A percentile compares a stretch with the other conserved stretches of the same genome.
Evolutionary conservation across 352 stramenopile species (phyloP).

Genomic region (Phytophthora litchii): DNA sequence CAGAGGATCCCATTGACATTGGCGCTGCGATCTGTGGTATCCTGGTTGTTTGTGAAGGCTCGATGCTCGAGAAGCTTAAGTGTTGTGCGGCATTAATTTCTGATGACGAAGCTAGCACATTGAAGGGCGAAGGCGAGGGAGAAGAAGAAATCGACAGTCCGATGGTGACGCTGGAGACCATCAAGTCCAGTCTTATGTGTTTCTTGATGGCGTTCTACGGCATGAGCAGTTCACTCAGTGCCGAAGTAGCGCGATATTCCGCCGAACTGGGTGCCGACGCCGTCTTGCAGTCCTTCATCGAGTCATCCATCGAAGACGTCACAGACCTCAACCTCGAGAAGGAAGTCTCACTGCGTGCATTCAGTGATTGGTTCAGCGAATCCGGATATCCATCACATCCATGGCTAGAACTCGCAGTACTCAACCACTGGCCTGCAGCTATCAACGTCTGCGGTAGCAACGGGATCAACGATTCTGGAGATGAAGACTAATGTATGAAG

Average conservation of each 20-base stretch:
- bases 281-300: constrained; percentile 67
- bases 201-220: constrained; percentile 88
- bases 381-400: constrained; percentile 64
- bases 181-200: constrained; percentile 70
- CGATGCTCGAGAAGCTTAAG: constrained; percentile 61
- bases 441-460: constrained; percentile 72
- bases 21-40: constrained; percentile 62
- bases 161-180: constrained; percentile 57
- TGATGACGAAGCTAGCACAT: constrained; percentile 32
- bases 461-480: constrained; percentile 35
- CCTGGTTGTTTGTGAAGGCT: constrained; percentile 71
- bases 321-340: constrained; percentile 43
- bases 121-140: constrained; percentile 30
- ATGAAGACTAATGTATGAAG: constrained; percentile 23
- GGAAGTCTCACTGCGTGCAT: constrained; percentile 62
- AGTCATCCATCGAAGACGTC: constrained; percentile 26
- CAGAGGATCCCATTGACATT: constrained; percentile 59
- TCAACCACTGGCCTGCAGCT: constrained; percentile 78
- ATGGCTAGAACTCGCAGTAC: constrained; percentile 82
- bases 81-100: constrained; percentile 49
- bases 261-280: constrained; percentile 69
- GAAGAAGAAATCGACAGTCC: constrained; percentile 17
- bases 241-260: constrained; percentile 74
- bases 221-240: constrained; percentile 79
- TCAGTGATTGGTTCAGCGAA: constrained; percentile 81